Conservation (phyloP, 306 rosid genomes). For the Morella rubra region DNA sequence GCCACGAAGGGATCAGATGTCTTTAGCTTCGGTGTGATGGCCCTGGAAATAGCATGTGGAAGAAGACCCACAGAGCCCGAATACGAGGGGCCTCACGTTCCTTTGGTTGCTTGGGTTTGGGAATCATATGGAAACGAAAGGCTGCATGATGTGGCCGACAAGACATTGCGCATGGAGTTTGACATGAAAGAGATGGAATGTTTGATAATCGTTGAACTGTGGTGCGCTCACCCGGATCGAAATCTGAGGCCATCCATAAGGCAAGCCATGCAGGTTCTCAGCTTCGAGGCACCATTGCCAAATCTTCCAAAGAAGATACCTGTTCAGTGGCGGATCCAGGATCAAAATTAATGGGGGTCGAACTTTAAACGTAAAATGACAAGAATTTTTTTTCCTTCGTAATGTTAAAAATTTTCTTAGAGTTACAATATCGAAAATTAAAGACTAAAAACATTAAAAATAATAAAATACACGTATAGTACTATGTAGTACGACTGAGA, state of each 20-base stretch:
- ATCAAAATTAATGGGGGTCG: slow-evolving; percentile 16
- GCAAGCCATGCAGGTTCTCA: slow-evolving; percentile 41
- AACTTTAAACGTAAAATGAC: slow-evolving; percentile 25
- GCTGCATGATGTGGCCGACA: slow-evolving; percentile 30
- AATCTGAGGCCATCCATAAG: slow-evolving; percentile 32
- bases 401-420: too few species aligned
- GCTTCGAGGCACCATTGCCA: slow-evolving; percentile 35
- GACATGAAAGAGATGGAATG: slow-evolving; percentile 32
- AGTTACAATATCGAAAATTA: too few species aligned
- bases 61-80: slow-evolving; percentile 27
- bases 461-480: too few species aligned
- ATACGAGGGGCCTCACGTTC: slow-evolving; percentile 18
- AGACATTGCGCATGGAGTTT: slow-evolving; percentile 18
- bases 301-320: slow-evolving; percentile 36
- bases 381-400: slow-evolving; percentile 30
- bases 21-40: slow-evolving; percentile 40
- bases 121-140: slow-evolving; percentile 33
- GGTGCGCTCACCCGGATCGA: slow-evolving; percentile 45
- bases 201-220: slow-evolving; percentile 40
- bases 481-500: too few species aligned
- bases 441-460: too few species aligned
- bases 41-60: slow-evolving; percentile 38
- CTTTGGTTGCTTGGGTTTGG: slow-evolving; percentile 47
- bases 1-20: slow-evolving; percentile 38
- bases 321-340: too few species aligned